Percentiles rank a stretch among this genome's conserved stretches.
Evolutionary conservation across 169 alveolate genomes (phyloP).

Genomic region (Plasmodium malariae): DNA sequence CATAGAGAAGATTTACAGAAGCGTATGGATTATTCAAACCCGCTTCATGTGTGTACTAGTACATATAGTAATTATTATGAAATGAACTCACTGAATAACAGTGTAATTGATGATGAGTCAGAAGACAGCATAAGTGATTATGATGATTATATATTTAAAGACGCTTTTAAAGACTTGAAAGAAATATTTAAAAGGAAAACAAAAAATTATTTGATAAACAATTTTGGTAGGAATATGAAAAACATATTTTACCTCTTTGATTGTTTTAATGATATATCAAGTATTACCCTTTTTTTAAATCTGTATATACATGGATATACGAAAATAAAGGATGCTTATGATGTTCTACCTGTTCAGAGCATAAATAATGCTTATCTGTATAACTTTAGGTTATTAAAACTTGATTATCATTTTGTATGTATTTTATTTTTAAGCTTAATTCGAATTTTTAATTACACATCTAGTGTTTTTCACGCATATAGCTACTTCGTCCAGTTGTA

Average conservation of each 20-base stretch:
- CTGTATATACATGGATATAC: conserved; percentile 27
- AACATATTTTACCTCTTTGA: conserved; percentile 25
- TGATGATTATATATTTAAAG: conserved; percentile 46
- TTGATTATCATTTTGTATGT: conserved; percentile 44
- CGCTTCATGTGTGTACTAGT: no score
- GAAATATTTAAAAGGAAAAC: conserved; percentile 21
- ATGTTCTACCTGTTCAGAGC: conserved; percentile 8
- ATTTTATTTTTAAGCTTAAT: conserved; percentile 7
- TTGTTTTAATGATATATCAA: conserved; percentile 34
- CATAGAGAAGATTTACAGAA: no score
- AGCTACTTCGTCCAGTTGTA: conserved; percentile 19
- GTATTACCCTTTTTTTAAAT: conserved; percentile 30
- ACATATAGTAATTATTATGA: no score
- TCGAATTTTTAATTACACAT: conserved; percentile 29
- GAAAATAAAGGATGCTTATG: conserved; percentile 23
- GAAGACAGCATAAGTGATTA: conserved; percentile 15
- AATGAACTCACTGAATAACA: no score
- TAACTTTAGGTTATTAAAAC: conserved; percentile 31
- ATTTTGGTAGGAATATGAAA: conserved; percentile 26
- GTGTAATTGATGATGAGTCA: not conserved
- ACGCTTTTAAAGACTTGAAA: conserved; percentile 31
- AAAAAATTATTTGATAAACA: conserved; percentile 8
- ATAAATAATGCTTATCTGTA: conserved; percentile 56
- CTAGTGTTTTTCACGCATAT: conserved; percentile 37
- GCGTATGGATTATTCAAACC: no score